Percentiles rank a stretch among this genome's conserved stretches.
Evolutionary conservation across 441 rosid species (phyloP).

Genomic region (Mallotus repandus): DNA sequence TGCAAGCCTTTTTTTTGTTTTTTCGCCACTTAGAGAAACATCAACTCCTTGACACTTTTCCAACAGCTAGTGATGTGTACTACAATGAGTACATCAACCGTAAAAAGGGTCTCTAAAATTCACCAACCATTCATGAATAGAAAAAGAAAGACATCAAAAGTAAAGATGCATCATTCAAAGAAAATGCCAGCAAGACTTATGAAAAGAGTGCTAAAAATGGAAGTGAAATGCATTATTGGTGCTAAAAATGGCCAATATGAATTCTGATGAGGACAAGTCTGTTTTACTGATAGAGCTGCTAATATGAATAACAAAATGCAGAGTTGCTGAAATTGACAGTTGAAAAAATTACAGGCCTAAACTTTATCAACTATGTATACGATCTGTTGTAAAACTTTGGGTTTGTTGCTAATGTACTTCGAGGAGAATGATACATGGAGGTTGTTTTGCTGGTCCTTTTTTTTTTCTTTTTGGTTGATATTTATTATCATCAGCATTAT

Average conservation of each 20-base stretch:
- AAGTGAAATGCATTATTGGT: no score
- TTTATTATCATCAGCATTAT: conserved; percentile 24
- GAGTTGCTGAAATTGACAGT: not conserved
- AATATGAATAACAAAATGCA: not conserved
- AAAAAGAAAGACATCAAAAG: conserved; percentile 10
- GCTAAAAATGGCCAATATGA: no score
- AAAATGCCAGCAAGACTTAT: conserved; percentile 15
- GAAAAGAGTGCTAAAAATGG: conserved; percentile 5
- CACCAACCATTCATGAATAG: conserved; percentile 13
- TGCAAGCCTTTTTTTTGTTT: conserved; percentile 19
- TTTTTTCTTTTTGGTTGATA: not conserved
- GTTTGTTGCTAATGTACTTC: not conserved
- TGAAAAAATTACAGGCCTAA: not conserved
- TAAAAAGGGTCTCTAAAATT: conserved; percentile 26
- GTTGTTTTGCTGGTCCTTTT: not conserved
- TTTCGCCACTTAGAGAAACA: conserved; percentile 9
- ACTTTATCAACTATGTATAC: not conserved
- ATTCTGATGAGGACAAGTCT: conserved; percentile 4
- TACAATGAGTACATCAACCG: conserved; percentile 40
- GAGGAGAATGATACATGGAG: not conserved
- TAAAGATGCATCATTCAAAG: conserved; percentile 8
- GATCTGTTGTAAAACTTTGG: not conserved
- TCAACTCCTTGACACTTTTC: no score
- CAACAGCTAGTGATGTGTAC: conserved; percentile 19
- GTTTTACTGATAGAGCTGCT: conserved; percentile 7